These are phyloP conservation scores for Leishmania lainsoni DNA, from an alignment of 208 protist genomes.

Conservation along the genomic window DNA sequence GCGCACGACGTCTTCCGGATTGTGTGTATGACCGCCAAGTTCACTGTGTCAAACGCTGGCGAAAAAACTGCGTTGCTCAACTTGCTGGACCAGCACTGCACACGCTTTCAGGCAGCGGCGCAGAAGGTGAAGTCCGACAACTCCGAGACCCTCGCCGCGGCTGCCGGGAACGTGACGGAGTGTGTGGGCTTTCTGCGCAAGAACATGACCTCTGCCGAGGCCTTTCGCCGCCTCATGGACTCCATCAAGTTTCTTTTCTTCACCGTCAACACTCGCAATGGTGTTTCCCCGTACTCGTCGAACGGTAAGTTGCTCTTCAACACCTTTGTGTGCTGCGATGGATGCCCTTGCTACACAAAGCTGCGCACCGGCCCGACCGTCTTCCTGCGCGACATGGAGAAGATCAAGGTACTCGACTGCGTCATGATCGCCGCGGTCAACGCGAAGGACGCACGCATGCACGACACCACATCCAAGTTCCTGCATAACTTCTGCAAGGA, in stretches of 20 bases:
- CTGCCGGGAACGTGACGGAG: constrained; percentile 36
- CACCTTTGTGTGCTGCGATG: constrained; percentile 75
- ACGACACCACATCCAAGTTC: constrained; percentile 53
- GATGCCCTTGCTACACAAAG: constrained; percentile 64
- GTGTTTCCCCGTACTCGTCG: constrained; percentile 24
- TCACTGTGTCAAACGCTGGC: constrained; percentile 41
- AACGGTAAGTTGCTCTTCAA: constrained; percentile 45
- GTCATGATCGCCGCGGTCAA: constrained; percentile 75
- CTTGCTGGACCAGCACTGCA: constrained; percentile 49
- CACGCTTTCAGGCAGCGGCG: constrained; percentile 47
- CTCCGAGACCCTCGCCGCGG: constrained; percentile 34
- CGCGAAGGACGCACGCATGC: constrained; percentile 46
- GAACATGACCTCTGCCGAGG: constrained; percentile 42
- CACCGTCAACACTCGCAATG: constrained; percentile 50
- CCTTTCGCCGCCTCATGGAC: constrained; percentile 55
- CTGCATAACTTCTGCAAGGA: constrained; percentile 43
- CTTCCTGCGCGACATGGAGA: constrained; percentile 76
- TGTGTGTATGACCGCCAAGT: constrained; percentile 67
- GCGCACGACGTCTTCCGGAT: constrained; percentile 60
- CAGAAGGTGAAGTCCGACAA: constrained; percentile 36
- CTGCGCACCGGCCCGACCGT: constrained; percentile 58
- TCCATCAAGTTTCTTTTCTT: constrained; percentile 73
- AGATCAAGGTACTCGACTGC: constrained; percentile 80
- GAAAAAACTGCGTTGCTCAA: constrained; percentile 46
- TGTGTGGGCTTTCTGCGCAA: constrained; percentile 42